Evolutionary conservation across 345 rosid genomes (phyloP), one percentile per base, ranked within the genome.

Genomic region (Turritis glabra): DNA sequence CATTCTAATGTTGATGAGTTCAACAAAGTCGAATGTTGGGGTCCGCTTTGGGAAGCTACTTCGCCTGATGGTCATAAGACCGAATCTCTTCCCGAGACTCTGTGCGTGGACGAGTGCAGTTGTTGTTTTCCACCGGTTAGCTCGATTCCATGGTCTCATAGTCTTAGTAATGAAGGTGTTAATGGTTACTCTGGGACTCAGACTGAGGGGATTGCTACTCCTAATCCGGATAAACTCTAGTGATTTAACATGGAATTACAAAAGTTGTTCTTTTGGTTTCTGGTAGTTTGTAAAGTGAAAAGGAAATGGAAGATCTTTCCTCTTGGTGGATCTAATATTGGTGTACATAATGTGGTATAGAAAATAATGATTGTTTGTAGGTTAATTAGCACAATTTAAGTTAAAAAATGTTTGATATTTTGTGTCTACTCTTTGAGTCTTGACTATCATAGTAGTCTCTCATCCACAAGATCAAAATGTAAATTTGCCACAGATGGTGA

Each of bases 1-100:
- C 97, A 95, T 56, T 95, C 99, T 7, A 95, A 84, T 78, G 78
- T 87, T 19, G 72, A 81, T 23, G 96, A 95, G 80, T 95, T 83
- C 89, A 91, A 89, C 83, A 88, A 44, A 69, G 86, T 82, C 10
- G 92, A 95, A 73, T 91, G 99, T 69, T 91, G 97, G 99, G 97
- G 99, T 5, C 92, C 92, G 9, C 86, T 95, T 23, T 82, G 76
- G 77, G 85, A 80, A 18, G 88, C 97, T 1, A 79, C 75, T 8
- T 81, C 80, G 0, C 83, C 85, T 23, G 27, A 70, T 44, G 35
- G 74, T 17, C 46, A 67, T 33, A 22, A 53, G 29, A 81, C 54
- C 73, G 69, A 33, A 25, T 67, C 71, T 46, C 77, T 18, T 25
- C 73, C 63, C 0, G 68, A 77, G 41, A 1, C 8, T 7, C 79